Evolutionary conservation across 495 filamentous ascomycete genomes (phyloP).

Genomic region (Haplographium delicatum): DNA sequence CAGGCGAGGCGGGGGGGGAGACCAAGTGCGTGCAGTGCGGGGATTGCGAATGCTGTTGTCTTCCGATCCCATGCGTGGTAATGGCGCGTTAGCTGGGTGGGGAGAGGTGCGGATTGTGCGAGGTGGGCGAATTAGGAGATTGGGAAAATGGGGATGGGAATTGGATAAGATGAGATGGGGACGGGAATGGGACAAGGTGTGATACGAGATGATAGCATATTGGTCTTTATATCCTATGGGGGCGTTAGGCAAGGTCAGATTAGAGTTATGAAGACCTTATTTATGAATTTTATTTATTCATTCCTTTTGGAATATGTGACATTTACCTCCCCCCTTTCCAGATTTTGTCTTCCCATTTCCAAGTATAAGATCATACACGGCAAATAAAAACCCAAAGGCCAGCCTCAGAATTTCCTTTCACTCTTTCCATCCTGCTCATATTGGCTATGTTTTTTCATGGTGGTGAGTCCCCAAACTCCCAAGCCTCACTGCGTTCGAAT

Average conservation of each 20-base stretch:
- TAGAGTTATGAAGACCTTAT: neutral
- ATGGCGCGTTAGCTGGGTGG: conserved; percentile 24
- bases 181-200: neutral
- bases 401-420: too few relatives aligned
- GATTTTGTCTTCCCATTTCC: too few relatives aligned
- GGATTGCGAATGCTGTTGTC: conserved; percentile 42
- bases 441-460: neutral
- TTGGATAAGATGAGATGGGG: neutral
- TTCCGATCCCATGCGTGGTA: conserved; percentile 37
- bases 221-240: neutral
- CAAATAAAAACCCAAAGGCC: too few relatives aligned
- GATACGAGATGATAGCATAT: neutral
- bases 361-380: too few relatives aligned
- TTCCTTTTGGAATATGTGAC: too few relatives aligned
- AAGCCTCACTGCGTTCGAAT: too few relatives aligned
- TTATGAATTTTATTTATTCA: too few relatives aligned
- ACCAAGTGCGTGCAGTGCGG: conserved; percentile 41
- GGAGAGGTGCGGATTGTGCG: neutral
- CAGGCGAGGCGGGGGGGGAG: conserved; percentile 33
- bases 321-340: too few relatives aligned
- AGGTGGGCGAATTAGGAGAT: neutral
- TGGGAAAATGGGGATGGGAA: neutral
- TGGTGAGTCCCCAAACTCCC: neutral
- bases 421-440: neutral
- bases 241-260: neutral